These are phyloP conservation scores for Gloeophyllum trabeum DNA, from an alignment of 768 basidiomycete species.

Conservation along the genomic window DNA sequence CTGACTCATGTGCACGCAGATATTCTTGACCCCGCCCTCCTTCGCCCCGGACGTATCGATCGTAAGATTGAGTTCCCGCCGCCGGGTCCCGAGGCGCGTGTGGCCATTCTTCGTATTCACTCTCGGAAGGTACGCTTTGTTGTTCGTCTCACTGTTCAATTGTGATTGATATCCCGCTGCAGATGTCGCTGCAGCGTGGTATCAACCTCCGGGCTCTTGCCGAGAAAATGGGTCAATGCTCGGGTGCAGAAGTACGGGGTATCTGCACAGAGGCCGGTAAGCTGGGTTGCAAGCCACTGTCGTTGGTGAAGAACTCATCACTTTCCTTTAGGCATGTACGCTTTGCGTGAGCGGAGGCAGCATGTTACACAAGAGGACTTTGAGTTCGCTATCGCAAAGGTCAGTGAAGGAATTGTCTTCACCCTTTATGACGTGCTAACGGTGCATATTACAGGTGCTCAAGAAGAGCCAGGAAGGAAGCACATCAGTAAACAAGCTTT, in stretches of 20 bases:
- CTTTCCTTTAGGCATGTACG: slow-evolving; percentile 93
- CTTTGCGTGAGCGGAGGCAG: slow-evolving; percentile 86
- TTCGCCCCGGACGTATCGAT: slow-evolving; percentile 93
- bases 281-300: too few species aligned
- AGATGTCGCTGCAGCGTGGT: slow-evolving; percentile 97
- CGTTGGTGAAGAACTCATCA: too few species aligned
- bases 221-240: slow-evolving; percentile 99
- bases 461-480: slow-evolving; percentile 97
- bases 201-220: slow-evolving; percentile 95
- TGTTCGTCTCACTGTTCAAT: background rate
- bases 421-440: background rate
- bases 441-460: slow-evolving; percentile 39
- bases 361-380: slow-evolving; percentile 99
- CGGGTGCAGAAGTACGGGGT: slow-evolving; percentile 93
- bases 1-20: slow-evolving; percentile 31
- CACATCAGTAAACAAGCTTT: slow-evolving; percentile 90
- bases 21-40: slow-evolving; percentile 87
- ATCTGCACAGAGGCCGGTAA: slow-evolving; percentile 94
- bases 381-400: slow-evolving; percentile 97
- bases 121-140: slow-evolving; percentile 67
- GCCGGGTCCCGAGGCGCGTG: slow-evolving; percentile 91
- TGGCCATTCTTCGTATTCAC: slow-evolving; percentile 95
- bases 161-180: background rate
- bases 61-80: slow-evolving; percentile 98
- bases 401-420: slow-evolving; percentile 15